Percentiles rank a stretch among this genome's conserved stretches.
Conservation (phyloP, 495 filamentous ascomycete genomes). For the Platismatia glauca region DNA sequence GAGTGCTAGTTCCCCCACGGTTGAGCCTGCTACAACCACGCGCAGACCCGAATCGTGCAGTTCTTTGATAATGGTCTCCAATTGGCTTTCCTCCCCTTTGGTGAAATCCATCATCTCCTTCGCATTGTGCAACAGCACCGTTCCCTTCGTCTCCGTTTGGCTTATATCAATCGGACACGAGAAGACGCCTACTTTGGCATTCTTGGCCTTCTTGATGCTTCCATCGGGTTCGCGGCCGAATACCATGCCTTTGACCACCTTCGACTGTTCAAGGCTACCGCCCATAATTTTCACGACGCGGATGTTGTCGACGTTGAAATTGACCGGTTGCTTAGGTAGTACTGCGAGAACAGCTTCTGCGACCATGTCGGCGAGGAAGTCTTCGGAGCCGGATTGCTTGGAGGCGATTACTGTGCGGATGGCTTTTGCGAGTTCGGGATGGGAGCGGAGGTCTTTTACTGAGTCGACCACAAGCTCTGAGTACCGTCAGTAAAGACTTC, state of each 20-base stretch:
- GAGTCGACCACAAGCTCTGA: constrained; percentile 82
- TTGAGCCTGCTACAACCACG: constrained; percentile 82
- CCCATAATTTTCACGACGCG: constrained; percentile 99
- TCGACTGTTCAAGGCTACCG: constrained; percentile 82
- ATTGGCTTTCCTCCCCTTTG: constrained; percentile 87
- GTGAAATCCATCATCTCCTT: constrained; percentile 99
- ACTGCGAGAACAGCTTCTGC: constrained; percentile 91
- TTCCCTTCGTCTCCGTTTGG: constrained; percentile 99
- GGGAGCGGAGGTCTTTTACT: constrained; percentile 70
- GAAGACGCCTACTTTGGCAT: constrained; percentile 94
- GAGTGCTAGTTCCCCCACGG: constrained; percentile 87
- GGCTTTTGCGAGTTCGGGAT: constrained; percentile 83
- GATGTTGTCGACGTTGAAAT: constrained; percentile 99
- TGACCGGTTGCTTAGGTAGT: constrained; percentile 90
- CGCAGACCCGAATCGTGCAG: constrained; percentile 86
- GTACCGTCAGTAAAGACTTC: not conserved
- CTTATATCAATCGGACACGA: constrained; percentile 91
- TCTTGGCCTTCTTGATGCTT: constrained; percentile 75
- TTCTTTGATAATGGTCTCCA: constrained; percentile 88
- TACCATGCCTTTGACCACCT: constrained; percentile 97
- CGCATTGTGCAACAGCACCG: constrained; percentile 92
- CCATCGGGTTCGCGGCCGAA: constrained; percentile 90
- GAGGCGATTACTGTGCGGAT: constrained; percentile 91
- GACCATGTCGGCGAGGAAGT: constrained; percentile 74
- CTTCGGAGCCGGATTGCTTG: constrained; percentile 91